phyloP scores from a whole-genome alignment of 257 asterid species.

The Phtheirospermum japonicum region DNA sequence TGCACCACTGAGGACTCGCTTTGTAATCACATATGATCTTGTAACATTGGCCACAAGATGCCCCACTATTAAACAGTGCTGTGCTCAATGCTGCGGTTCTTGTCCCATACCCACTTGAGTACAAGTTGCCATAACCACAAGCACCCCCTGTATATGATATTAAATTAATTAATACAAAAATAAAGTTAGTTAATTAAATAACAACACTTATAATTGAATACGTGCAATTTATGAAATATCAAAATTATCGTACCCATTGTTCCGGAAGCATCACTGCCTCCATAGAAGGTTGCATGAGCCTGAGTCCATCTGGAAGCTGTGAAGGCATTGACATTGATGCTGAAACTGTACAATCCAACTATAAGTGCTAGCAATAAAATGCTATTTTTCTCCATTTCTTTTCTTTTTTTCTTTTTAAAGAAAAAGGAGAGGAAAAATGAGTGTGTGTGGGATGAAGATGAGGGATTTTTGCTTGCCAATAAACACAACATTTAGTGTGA shows the following conservation, averaged over 20 bases:
- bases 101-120: conserved; percentile 48
- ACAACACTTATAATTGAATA: background rate
- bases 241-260: conserved; percentile 52
- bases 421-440: too few species aligned
- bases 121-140: conserved; percentile 66
- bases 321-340: conserved; percentile 31
- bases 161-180: background rate
- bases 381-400: conserved; percentile 35
- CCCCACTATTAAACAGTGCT: conserved; percentile 58
- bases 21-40: conserved; percentile 53
- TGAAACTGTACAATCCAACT: conserved; percentile 31
- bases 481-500: conserved; percentile 26
- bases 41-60: conserved; percentile 65
- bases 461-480: conserved; percentile 17
- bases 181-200: background rate
- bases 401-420: too few species aligned
- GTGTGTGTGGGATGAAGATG: too few species aligned
- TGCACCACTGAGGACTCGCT: conserved; percentile 44
- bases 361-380: conserved; percentile 15
- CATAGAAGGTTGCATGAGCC: conserved; percentile 67
- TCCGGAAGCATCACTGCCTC: conserved; percentile 70
- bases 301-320: conserved; percentile 45
- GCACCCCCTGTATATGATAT: conserved; percentile 46
- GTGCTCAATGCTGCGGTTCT: conserved; percentile 70
- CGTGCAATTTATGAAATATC: background rate